phyloP scores from a whole-genome alignment of 2,329 filamentous ascomycete species.

The Colletotrichum liaoningense region DNA sequence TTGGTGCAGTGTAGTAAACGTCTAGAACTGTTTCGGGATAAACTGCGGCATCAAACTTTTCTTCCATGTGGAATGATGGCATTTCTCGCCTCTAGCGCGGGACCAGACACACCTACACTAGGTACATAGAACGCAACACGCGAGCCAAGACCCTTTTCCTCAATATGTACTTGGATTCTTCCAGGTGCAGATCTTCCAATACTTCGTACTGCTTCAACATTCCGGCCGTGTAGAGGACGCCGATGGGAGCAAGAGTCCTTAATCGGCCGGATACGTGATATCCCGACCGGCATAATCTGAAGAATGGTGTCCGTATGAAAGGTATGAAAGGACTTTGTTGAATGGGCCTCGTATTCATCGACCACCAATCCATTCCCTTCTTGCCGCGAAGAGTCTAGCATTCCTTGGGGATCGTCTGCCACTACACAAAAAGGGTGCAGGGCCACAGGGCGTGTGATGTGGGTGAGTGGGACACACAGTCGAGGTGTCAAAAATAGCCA shows the following conservation, averaged over 20 bases:
- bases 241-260: neutral
- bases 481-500: constrained; percentile 30
- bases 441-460: neutral
- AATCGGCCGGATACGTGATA: neutral
- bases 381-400: neutral
- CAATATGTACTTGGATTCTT: neutral
- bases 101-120: too few species aligned
- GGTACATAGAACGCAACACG: neutral
- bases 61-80: constrained; percentile 1
- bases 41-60: neutral
- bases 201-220: neutral
- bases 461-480: neutral
- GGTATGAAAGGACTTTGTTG: too few species aligned
- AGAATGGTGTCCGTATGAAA: neutral
- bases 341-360: constrained; percentile 27
- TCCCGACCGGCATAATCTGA: neutral
- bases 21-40: neutral
- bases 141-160: neutral
- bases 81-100: neutral
- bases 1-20: neutral
- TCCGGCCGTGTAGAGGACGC: neutral
- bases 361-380: neutral
- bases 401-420: neutral
- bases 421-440: neutral
- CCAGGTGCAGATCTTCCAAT: neutral